Conservation (phyloP, 768 basidiomycete species). For the Suillus alpinus region DNA sequence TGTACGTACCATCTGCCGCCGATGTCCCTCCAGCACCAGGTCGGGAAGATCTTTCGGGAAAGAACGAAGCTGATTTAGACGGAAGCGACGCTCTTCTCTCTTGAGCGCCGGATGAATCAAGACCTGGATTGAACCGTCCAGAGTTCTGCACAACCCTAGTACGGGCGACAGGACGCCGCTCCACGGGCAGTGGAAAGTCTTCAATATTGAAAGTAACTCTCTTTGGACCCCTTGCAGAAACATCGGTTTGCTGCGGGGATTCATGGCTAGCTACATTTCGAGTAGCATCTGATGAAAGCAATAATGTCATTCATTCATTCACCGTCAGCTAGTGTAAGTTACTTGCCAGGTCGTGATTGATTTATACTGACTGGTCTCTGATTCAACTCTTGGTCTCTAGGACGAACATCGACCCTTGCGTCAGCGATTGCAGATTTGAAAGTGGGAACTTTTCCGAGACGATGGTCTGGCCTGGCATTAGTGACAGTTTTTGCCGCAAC, state of each 20-base stretch:
- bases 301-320: neutral
- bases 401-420: neutral
- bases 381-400: neutral
- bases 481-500: neutral
- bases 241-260: neutral
- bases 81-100: neutral
- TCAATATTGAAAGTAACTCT: neutral
- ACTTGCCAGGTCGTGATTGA: neutral
- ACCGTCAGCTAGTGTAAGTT: neutral
- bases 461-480: neutral
- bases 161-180: neutral
- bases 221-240: neutral
- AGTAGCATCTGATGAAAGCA: neutral
- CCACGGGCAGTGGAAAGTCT: conserved; percentile 1
- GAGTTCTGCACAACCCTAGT: neutral
- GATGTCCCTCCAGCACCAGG: neutral
- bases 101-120: neutral
- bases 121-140: neutral
- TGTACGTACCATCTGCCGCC: neutral
- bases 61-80: conserved; percentile 1
- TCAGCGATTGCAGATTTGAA: neutral
- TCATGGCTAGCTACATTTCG: neutral
- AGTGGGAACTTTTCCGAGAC: neutral
- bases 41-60: neutral
- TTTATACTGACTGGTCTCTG: neutral